These are phyloP conservation scores for Nakazawaea ernobii DNA, from an alignment of 805 yeast species.

Conservation along the genomic window DNA sequence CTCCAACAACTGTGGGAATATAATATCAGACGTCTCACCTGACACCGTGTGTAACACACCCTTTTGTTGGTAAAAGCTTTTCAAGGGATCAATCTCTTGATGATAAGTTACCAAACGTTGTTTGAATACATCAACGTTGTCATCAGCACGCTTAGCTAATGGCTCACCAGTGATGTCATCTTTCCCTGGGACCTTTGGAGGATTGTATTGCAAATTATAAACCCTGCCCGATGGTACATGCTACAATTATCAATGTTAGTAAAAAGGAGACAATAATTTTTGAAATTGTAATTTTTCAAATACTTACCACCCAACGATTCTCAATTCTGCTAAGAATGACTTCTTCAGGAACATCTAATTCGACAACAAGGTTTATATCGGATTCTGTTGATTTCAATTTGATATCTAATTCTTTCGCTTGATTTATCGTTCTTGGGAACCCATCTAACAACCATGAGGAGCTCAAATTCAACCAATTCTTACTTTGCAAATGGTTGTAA, in stretches of 20 bases:
- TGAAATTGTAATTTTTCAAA: background rate
- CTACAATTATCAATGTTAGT: slow-evolving; percentile 4
- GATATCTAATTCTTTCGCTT: slow-evolving; percentile 56
- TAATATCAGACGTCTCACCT: slow-evolving; percentile 81
- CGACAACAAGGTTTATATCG: slow-evolving; percentile 70
- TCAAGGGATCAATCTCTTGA: slow-evolving; percentile 54
- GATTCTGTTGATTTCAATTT: slow-evolving; percentile 33
- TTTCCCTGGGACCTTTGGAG: slow-evolving; percentile 74
- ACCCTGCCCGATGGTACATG: slow-evolving; percentile 83
- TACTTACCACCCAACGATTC: slow-evolving; percentile 61
- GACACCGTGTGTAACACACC: slow-evolving; percentile 50
- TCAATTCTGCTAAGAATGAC: slow-evolving; percentile 78
- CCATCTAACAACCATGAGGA: slow-evolving; percentile 83
- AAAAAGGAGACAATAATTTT: too few relatives aligned
- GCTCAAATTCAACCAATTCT: slow-evolving; percentile 35
- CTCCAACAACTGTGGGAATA: slow-evolving; percentile 61
- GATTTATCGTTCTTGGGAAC: slow-evolving; percentile 76
- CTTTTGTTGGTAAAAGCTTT: slow-evolving; percentile 46
- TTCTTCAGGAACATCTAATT: slow-evolving; percentile 79
- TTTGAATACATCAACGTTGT: slow-evolving; percentile 67
- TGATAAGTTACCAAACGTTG: slow-evolving; percentile 62
- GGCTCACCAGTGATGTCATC: slow-evolving; percentile 93
- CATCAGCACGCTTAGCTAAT: slow-evolving; percentile 74
- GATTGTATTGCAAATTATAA: slow-evolving; percentile 80
- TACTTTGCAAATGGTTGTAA: slow-evolving; percentile 36